These are phyloP conservation scores for Fraxinus floribunda DNA, from an alignment of 305 asterid species.

Conservation along the genomic window DNA sequence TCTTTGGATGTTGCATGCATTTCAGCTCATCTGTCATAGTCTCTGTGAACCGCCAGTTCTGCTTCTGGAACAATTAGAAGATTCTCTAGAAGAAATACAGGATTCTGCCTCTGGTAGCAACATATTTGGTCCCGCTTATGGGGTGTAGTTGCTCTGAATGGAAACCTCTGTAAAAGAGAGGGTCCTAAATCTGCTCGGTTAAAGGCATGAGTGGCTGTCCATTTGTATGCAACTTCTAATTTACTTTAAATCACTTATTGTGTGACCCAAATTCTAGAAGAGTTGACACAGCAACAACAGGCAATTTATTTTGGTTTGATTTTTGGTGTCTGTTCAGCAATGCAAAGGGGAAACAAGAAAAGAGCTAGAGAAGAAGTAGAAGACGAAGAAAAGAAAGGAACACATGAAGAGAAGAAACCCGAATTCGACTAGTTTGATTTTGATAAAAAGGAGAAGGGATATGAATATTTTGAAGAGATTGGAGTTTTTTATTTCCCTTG, in stretches of 20 bases:
- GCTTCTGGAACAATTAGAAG: not conserved
- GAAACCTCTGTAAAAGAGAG: not conserved
- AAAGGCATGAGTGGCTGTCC: conserved; percentile 21
- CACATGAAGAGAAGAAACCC: conserved; percentile 16
- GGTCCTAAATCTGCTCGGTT: conserved; percentile 7
- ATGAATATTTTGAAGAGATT: conserved; percentile 11
- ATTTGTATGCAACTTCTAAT: not conserved
- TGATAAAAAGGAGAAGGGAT: not conserved
- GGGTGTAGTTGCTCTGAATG: not conserved
- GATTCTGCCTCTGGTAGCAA: not conserved
- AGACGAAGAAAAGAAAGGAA: not conserved
- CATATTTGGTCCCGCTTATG: not conserved
- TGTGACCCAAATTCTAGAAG: conserved; percentile 16
- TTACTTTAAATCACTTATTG: conserved; percentile 16
- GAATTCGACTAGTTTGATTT: not conserved
- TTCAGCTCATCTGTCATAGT: not conserved
- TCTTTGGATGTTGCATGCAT: not conserved
- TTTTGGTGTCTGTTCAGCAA: not conserved
- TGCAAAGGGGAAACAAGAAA: conserved; percentile 25
- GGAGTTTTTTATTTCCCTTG: conserved; percentile 65
- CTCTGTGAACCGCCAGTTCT: not conserved
- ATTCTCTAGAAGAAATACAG: not conserved
- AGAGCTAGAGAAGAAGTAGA: conserved; percentile 31
- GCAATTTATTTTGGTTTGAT: not conserved
- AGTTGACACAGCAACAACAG: not conserved